Evolutionary conservation across 495 filamentous ascomycete species (phyloP).

Genomic region (Trichocladium antarcticum): DNA sequence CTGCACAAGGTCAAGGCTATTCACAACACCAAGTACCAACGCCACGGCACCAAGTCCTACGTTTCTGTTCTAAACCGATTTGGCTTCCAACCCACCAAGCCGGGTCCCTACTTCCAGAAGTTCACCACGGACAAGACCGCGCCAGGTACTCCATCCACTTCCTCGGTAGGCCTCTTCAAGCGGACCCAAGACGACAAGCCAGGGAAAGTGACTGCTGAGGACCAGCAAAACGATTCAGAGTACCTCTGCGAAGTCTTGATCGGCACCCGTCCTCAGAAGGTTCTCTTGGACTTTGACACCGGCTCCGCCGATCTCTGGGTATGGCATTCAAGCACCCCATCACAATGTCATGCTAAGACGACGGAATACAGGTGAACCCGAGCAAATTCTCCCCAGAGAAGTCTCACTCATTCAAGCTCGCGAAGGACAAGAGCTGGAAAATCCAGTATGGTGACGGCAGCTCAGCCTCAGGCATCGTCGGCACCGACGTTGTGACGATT

Average conservation of each 20-base stretch:
- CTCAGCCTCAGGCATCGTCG: constrained; percentile 57
- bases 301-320: constrained; percentile 74
- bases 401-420: constrained; percentile 50
- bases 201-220: constrained; percentile 55
- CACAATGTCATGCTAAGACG: neutral
- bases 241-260: constrained; percentile 58
- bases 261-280: constrained; percentile 55
- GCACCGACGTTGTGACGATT: constrained; percentile 55
- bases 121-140: constrained; percentile 22
- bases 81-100: constrained; percentile 55
- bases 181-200: constrained; percentile 25
- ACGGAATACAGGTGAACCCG: constrained; percentile 20
- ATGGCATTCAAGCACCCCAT: constrained; percentile 11
- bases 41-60: constrained; percentile 62
- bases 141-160: constrained; percentile 32
- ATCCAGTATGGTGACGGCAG: constrained; percentile 67
- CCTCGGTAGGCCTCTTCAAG: constrained; percentile 43
- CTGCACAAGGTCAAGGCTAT: constrained; percentile 41
- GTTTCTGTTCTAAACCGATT: constrained; percentile 60
- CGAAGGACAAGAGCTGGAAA: constrained; percentile 47
- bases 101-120: constrained; percentile 51
- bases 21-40: constrained; percentile 52
- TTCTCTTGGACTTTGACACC: constrained; percentile 66
- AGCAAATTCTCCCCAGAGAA: constrained; percentile 47
- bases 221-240: constrained; percentile 61